phyloP scores from a whole-genome alignment of 2,329 filamentous ascomycete species.

The Trichoderma sp. region DNA sequence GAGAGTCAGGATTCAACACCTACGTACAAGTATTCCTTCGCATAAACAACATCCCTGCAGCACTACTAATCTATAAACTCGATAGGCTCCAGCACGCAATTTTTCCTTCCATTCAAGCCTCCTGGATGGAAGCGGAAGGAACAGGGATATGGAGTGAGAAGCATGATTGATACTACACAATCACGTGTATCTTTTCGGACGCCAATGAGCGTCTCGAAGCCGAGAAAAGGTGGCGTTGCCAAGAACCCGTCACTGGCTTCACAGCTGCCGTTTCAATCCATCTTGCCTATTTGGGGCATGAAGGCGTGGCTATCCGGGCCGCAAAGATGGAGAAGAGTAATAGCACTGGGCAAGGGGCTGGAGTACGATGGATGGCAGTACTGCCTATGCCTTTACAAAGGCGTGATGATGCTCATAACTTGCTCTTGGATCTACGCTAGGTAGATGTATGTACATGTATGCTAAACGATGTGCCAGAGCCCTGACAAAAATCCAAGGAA shows the following conservation, averaged over 20 bases:
- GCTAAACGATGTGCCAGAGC: no score
- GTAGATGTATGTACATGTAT: no score
- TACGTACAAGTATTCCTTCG: background rate
- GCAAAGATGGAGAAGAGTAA: background rate
- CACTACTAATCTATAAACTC: background rate
- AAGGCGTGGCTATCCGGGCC: background rate
- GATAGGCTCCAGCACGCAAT: background rate
- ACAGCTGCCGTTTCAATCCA: conserved; percentile 19
- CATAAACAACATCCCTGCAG: background rate
- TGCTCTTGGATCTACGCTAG: background rate
- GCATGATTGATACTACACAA: background rate
- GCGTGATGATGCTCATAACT: background rate
- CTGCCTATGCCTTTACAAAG: background rate
- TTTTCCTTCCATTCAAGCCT: background rate
- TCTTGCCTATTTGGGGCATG: conserved; percentile 15
- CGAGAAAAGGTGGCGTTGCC: background rate
- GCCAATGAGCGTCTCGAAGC: background rate
- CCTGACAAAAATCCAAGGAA: background rate
- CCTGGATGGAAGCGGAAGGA: background rate
- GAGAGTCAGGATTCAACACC: background rate
- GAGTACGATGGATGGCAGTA: no score
- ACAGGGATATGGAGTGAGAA: background rate
- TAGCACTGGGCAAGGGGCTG: background rate
- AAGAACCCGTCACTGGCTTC: conserved; percentile 3
- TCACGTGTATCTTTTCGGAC: conserved; percentile 5